These are phyloP conservation scores for Erodium chrysanthum DNA, from an alignment of 441 rosid genomes.

Conservation along the genomic window DNA sequence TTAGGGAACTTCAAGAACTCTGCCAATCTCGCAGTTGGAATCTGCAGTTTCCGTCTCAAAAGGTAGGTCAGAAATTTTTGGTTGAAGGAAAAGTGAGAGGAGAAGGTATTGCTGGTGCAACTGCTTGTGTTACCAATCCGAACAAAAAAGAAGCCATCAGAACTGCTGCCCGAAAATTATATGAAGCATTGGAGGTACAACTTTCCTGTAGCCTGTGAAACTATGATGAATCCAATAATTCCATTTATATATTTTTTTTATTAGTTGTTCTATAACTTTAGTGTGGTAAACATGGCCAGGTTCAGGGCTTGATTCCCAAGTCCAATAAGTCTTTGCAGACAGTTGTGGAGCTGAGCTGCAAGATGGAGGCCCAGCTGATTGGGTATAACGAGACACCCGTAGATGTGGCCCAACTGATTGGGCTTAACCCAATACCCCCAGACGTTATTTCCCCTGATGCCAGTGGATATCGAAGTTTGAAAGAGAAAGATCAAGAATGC, in stretches of 20 bases:
- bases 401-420: too few species aligned
- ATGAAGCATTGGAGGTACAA: slow-evolving; percentile 55
- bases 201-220: slow-evolving; percentile 12
- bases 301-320: slow-evolving; percentile 39
- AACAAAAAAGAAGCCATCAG: slow-evolving; percentile 56
- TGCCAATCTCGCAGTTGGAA: slow-evolving; percentile 58
- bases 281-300: slow-evolving; percentile 31
- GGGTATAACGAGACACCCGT: slow-evolving; percentile 58
- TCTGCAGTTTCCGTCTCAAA: slow-evolving; percentile 23
- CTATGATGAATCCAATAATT: slow-evolving; percentile 5
- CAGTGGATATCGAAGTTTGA: slow-evolving; percentile 23
- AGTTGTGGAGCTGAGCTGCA: slow-evolving; percentile 41
- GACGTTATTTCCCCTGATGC: slow-evolving; percentile 33
- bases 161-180: slow-evolving; percentile 46
- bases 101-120: slow-evolving; percentile 27
- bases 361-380: slow-evolving; percentile 59
- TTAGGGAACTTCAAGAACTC: slow-evolving; percentile 65
- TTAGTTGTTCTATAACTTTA: background rate
- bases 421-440: slow-evolving; percentile 20
- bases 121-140: slow-evolving; percentile 37
- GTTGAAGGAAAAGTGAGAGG: slow-evolving; percentile 46
- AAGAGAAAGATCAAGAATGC: slow-evolving; percentile 25
- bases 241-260: background rate
- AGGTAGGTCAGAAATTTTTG: slow-evolving; percentile 34
- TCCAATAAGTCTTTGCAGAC: slow-evolving; percentile 43